A percentile compares a stretch with the other conserved stretches of the same genome.
Conservation (phyloP, 2,329 filamentous ascomycete species). For the Colletotrichum sp. region DNA sequence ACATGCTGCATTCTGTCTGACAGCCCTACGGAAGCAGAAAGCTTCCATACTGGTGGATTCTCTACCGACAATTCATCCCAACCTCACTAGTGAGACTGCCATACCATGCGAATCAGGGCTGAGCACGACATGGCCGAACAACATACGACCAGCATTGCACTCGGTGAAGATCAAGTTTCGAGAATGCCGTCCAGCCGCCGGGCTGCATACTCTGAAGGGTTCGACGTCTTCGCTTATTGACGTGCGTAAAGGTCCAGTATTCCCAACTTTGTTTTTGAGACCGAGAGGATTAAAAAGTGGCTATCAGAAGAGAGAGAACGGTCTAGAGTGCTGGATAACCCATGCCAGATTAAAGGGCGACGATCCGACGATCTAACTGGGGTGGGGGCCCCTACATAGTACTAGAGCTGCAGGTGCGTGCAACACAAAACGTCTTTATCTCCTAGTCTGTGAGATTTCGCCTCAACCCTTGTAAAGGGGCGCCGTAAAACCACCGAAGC, state of each 20-base stretch:
- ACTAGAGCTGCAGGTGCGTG: background rate
- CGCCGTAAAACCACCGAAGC: background rate
- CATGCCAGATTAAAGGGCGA: background rate
- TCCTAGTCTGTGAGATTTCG: background rate
- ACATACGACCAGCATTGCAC: background rate
- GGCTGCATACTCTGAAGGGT: background rate
- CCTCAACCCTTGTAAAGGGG: background rate
- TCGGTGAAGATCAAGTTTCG: background rate
- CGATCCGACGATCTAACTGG: background rate
- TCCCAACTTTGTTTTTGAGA: background rate
- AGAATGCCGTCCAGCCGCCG: background rate
- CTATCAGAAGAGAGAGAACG: background rate
- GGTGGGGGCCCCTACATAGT: background rate
- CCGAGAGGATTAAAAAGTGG: background rate
- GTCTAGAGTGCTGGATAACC: background rate
- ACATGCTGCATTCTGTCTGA: background rate
- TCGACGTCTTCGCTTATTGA: background rate
- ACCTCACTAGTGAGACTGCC: background rate
- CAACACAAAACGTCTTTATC: background rate
- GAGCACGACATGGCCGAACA: background rate
- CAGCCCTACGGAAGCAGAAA: background rate
- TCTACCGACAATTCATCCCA: background rate
- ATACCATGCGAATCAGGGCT: background rate
- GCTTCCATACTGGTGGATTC: background rate
- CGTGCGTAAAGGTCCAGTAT: background rate